Conservation (phyloP, 2,329 filamentous ascomycete genomes). For the Aspergillus aculeatus region DNA sequence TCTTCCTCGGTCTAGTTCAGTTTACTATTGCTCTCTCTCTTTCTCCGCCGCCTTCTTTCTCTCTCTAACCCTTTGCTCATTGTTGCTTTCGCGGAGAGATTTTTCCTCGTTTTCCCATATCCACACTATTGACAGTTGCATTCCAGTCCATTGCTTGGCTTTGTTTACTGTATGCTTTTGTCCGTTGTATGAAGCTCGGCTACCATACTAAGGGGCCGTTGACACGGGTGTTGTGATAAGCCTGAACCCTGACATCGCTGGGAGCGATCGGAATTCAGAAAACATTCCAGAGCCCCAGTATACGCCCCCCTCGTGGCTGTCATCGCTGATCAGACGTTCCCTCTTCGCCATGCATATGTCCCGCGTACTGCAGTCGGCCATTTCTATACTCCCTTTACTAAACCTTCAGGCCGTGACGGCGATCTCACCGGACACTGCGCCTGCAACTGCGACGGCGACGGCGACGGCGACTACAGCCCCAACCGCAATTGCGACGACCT, state of each 20-base stretch:
- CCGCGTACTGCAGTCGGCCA: conserved; percentile 22
- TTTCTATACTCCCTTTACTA: conserved; percentile 31
- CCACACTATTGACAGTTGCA: neutral
- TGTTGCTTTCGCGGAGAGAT: neutral
- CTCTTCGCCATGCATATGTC: conserved; percentile 31
- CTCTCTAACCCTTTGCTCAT: neutral
- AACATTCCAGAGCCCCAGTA: conserved; percentile 5
- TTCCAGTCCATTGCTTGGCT: conserved; percentile 8
- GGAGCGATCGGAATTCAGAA: conserved; percentile 6
- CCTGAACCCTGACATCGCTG: neutral
- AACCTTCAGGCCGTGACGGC: conserved; percentile 26
- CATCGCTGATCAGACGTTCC: conserved; percentile 2
- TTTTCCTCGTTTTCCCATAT: neutral
- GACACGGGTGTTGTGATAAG: neutral
- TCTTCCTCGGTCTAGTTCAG: neutral
- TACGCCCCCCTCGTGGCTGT: conserved; percentile 6
- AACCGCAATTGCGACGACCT: neutral
- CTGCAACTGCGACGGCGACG: conserved; percentile 8
- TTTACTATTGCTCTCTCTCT: neutral
- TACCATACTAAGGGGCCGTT: neutral
- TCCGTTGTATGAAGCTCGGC: neutral
- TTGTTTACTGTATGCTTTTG: neutral
- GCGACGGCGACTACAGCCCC: neutral
- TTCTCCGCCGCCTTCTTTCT: neutral
- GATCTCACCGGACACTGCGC: conserved; percentile 21